These are phyloP conservation scores for Cladosporium sp. DNA, from an alignment of 2,329 filamentous ascomycete species.

Conservation along the genomic window DNA sequence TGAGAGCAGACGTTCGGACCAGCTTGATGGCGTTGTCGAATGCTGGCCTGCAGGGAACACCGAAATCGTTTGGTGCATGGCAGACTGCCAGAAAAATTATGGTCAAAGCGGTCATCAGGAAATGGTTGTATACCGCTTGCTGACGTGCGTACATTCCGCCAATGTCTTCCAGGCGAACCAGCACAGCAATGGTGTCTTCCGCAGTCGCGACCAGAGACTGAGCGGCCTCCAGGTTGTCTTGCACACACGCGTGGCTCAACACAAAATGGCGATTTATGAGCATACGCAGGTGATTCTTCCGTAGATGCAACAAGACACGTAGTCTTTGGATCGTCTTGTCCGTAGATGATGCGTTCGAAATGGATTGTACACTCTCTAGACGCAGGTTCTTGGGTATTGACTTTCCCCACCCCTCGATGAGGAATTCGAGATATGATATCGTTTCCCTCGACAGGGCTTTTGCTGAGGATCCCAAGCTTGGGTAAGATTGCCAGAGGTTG, in stretches of 20 bases:
- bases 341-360: slow-evolving; percentile 64
- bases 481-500: no score
- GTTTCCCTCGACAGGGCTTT: no score
- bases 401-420: no score
- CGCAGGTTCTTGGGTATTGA: no score
- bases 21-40: slow-evolving; percentile 75
- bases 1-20: slow-evolving; percentile 65
- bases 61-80: slow-evolving; percentile 69
- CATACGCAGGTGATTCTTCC: slow-evolving; percentile 85
- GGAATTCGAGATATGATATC: no score
- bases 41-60: slow-evolving; percentile 62
- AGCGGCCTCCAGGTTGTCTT: slow-evolving; percentile 67
- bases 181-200: slow-evolving; percentile 69
- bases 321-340: no score
- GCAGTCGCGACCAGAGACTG: slow-evolving; percentile 69
- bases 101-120: slow-evolving; percentile 67
- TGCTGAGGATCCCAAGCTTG: no score
- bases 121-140: slow-evolving; percentile 77
- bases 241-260: slow-evolving; percentile 77
- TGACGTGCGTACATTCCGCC: slow-evolving; percentile 66
- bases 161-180: slow-evolving; percentile 66
- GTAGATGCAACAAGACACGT: slow-evolving; percentile 78
- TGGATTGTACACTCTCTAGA: no score
- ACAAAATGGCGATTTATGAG: slow-evolving; percentile 79
- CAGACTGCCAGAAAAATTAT: slow-evolving; percentile 72